Evolutionary conservation across 495 filamentous ascomycete genomes (phyloP), one percentile per base, ranked within the genome.

Genomic region (Podospora comata): DNA sequence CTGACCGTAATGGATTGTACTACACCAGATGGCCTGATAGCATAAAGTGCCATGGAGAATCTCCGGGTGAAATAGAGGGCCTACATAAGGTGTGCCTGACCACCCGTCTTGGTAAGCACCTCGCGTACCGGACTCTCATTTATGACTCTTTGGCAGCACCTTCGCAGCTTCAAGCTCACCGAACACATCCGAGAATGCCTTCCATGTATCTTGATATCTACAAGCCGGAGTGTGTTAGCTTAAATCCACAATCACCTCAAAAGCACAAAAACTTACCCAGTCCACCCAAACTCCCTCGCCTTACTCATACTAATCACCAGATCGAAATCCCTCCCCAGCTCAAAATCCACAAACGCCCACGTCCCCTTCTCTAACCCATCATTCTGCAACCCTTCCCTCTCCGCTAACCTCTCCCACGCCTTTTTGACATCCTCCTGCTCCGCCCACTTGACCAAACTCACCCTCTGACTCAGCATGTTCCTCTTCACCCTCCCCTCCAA

Each of bases 221-320:
- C 11, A 11, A 16, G 19, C 27, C 56, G 4, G 3, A 18, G 13
- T 59, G 9, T 18, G 34, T 64, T 48, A 66, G 28, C 64, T 57
- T n/a, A 30, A 18, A n/a, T 34, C 0, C 19, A 20, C 18, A 58
- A 58, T 58, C 23, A 23, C n/a, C 56, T 19, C 56, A n/a, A n/a
- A 57, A n/a, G 56, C 1, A 58, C 20, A 27, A 9, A 3, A 20
- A 27, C 69, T 34, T 55, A 74, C 73, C 81, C 80, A 5, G 73
- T 80, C 80, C 80, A 85, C 15, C 81, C 83, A 34, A 76, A 60
- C 75, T 80, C 82, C 69, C 85, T 80, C 15, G 86, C 86, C 73
- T 88, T 88, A 66, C 81, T 85, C 85, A 88, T 87, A 65, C 77
- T 84, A 30, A 79, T 70, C 23, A 88, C 79, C 54, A 84, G 19